Evolutionary conservation across 257 asterid species (phyloP), one percentile per base, ranked within the genome.

Genomic region (Ilex aquifolium): DNA sequence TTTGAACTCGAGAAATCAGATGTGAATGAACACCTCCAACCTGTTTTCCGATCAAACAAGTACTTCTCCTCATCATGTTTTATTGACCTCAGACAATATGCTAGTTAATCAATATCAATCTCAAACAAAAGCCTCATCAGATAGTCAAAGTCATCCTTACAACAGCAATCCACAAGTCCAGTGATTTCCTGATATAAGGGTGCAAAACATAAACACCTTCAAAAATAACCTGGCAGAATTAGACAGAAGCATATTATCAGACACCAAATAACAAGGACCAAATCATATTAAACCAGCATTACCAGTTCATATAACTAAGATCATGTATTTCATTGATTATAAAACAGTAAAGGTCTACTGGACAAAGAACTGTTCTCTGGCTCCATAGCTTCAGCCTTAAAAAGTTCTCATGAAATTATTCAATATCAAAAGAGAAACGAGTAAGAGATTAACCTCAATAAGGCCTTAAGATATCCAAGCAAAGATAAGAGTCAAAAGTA

Each of bases 1-100:
- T 85, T 74, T 93, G 99, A 77, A 93, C 99, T 74, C 96, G 88
- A 71, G 97, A 85, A 65, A 93, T 84, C 64, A 93, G 90, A 84
- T 93, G 99, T 13, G 99, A 93, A 85, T 93, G 99, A 69, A 93
- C 99, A 71, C 99, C 99, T 57, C 99, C 99, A 62, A 93, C 97
- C 99, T 92, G 91, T 77, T 73, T 7, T 40, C 42, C 42, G 8
- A 36, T 62, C 73, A 44, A 59, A 64, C 48, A 63, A 59, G 70
- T 32, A 72, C 60, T 79, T 52, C 70, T 53, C 57, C 13, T 10
- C n/a, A 10, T 14, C 11, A 15, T 53, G 57, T 15, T n/a, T 7
- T 14, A 14, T 29, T 14, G 30, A 7, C 30, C 31, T 14, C 29
- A 53, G 27, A 21, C 6, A 53, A 53, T 27, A 53, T 15, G 57